These are phyloP conservation scores for Rubus idaeus DNA, from an alignment of 306 rosid genomes.

Conservation along the genomic window DNA sequence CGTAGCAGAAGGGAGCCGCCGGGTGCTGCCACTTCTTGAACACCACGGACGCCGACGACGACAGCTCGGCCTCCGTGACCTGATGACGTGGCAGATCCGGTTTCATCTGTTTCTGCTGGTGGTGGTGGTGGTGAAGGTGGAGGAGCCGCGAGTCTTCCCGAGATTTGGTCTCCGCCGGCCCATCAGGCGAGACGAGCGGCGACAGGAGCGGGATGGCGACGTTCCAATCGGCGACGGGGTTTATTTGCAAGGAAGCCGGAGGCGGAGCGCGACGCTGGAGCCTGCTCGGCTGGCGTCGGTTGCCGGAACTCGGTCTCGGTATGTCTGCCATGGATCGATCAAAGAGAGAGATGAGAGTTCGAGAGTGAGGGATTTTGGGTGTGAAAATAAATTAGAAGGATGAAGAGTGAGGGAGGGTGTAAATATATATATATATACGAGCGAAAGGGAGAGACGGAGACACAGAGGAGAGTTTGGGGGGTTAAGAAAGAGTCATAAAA, in stretches of 20 bases:
- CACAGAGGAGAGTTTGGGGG: no score
- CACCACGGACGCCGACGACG: conserved; percentile 26
- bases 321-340: conserved; percentile 53
- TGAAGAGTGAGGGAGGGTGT: not conserved
- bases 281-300: conserved; percentile 52
- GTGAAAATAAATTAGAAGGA: not conserved
- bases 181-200: conserved; percentile 67
- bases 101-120: conserved; percentile 9
- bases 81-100: conserved; percentile 21
- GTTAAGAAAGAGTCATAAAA: no score
- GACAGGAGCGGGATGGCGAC: conserved; percentile 87
- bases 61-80: conserved; percentile 40
- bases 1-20: conserved; percentile 88
- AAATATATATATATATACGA: not conserved
- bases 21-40: conserved; percentile 95
- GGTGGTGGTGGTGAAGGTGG: conserved; percentile 30
- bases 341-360: not conserved
- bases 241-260: conserved; percentile 67
- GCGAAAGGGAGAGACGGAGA: not conserved
- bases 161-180: conserved; percentile 26
- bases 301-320: conserved; percentile 21
- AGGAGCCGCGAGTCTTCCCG: conserved; percentile 25
- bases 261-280: conserved; percentile 85
- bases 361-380: not conserved
- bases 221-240: conserved; percentile 69